Evolutionary conservation across 306 rosid genomes (phyloP).

Genomic region (Quillaja saponaria): DNA sequence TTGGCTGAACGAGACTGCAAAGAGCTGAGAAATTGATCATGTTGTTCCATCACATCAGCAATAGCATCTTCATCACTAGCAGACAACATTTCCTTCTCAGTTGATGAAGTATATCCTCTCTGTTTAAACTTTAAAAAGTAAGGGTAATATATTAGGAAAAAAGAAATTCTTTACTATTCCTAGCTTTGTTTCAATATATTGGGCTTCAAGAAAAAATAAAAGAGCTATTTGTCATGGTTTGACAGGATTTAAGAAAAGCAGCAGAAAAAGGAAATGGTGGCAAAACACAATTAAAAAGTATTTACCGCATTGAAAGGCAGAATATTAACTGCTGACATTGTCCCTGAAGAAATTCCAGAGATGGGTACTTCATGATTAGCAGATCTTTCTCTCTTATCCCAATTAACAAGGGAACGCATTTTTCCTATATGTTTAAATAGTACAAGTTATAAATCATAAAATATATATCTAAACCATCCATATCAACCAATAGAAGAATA

Average conservation of each 20-base stretch:
- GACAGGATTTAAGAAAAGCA: background rate
- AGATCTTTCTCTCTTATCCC: conserved; percentile 81
- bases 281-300: conserved; percentile 24
- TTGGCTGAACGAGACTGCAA: conserved; percentile 91
- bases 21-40: conserved; percentile 74
- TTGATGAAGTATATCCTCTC: conserved; percentile 65
- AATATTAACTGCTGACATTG: conserved; percentile 48
- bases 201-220: background rate
- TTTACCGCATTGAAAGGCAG: conserved; percentile 62
- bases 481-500: conserved; percentile 26
- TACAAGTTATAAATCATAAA: conserved; percentile 23
- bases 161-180: no score
- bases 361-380: conserved; percentile 63
- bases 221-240: no score
- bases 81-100: conserved; percentile 75
- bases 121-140: conserved; percentile 48
- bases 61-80: conserved; percentile 85
- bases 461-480: conserved; percentile 25
- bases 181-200: no score
- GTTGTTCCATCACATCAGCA: conserved; percentile 78
- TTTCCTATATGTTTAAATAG: conserved; percentile 55
- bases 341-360: conserved; percentile 54
- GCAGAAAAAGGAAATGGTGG: conserved; percentile 21
- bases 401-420: conserved; percentile 65
- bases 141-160: conserved; percentile 9